Evolutionary conservation across 139 green algal genomes (phyloP), one percentile per base, ranked within the genome.

Genomic region (Chlorella sp.): DNA sequence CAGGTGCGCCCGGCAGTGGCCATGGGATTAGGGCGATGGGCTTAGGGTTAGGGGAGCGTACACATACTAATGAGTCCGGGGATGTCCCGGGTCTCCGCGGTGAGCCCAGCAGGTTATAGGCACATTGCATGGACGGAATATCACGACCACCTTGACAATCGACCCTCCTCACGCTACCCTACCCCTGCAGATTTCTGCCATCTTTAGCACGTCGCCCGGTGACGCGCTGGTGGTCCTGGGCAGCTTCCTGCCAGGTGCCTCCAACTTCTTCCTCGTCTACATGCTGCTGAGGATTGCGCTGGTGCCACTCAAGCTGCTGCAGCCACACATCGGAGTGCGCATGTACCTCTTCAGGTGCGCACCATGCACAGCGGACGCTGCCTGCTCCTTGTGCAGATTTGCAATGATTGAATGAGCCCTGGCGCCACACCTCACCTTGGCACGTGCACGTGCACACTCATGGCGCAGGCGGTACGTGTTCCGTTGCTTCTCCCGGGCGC

Each of bases 191-290:
- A 75, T 87, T 35, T 83, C 60, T 55, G 32, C 49, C 23, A 29
- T 77, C 24, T 63, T 77, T 33, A 31, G 33, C 22, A 33, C 34
- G 10, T 71, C 71, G 31, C 77, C 81, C n/a, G 61, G 55, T 10
- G 30, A 80, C 29, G 87, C 96, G 31, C 78, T 88, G 51, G 73
- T 62, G 50, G 71, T 90, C 17, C 71, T 96, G 26, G 91, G 90
- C 5, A 80, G 75, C 1, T 91, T 89, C 55, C 80, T 97, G 36
- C 91, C 92, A 22, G 74, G 81, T 31, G 88, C 85, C 49, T 90
- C 83, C 73, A 97, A 96, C 82, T 97, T 94, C 83, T 97, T 97
- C 86, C 88, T 97, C 68, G 89, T 84, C 74, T 92, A 90, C 71
- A 30, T 70, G 32, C 31, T 79, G 66, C 67, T 79, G 34, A 71